Conservation (phyloP, 495 filamentous ascomycete species). For the Penicillium malachiteum region DNA sequence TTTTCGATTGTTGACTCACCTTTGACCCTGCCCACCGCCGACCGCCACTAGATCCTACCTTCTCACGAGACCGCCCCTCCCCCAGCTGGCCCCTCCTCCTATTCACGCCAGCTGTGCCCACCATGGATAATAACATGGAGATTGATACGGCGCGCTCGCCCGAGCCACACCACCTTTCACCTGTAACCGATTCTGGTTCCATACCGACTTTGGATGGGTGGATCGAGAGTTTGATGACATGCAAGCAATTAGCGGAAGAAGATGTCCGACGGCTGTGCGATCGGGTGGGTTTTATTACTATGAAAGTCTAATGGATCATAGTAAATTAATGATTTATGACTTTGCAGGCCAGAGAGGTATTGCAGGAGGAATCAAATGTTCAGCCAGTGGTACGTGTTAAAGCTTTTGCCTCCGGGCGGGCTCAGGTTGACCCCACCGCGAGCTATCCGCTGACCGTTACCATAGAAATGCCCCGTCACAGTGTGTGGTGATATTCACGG, state of each 20-base stretch:
- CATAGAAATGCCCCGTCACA: conserved; percentile 88
- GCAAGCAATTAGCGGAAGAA: conserved; percentile 93
- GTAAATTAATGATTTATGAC: conserved; percentile 18
- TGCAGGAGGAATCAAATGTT: conserved; percentile 97
- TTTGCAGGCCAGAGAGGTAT: conserved; percentile 82
- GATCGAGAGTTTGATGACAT: conserved; percentile 98
- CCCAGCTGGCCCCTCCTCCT: conserved; percentile 34
- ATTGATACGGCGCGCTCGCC: conserved; percentile 76
- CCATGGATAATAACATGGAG: conserved; percentile 99
- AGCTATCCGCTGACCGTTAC: conserved; percentile 24
- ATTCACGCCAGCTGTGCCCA: conserved; percentile 25
- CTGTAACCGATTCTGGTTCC: conserved; percentile 75
- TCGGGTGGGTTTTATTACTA: conserved; percentile 63
- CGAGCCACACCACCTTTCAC: conserved; percentile 72
- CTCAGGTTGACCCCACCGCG: conserved; percentile 7
- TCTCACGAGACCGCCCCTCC: conserved; percentile 47
- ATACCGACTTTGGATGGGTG: conserved; percentile 94
- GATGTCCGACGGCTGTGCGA: conserved; percentile 97
- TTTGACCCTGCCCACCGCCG: conserved; percentile 12
- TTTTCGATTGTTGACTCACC: conserved; percentile 11
- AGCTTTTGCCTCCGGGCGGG: conserved; percentile 21
- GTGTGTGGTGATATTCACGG: conserved; percentile 94
- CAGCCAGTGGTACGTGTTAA: conserved; percentile 88
- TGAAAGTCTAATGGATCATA: neutral
- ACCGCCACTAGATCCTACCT: conserved; percentile 14